Base-by-base conservation (phyloP, 2,329 filamentous ascomycete genomes). In the Fusarium sororula region DNA sequence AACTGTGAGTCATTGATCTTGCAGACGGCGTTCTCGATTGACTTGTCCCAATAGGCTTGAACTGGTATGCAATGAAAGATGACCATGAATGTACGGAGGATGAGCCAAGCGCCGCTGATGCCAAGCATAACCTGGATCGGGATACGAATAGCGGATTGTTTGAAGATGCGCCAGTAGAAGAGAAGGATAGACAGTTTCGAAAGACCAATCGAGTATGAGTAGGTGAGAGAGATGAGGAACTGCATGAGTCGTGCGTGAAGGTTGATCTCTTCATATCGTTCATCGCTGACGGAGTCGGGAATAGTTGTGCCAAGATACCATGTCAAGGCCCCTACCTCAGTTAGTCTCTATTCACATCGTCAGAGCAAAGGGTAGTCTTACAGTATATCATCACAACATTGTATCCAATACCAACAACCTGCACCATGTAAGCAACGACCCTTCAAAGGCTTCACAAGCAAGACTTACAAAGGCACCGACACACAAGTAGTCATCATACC, bases 31-130 rank as follows among this genome's bases (percentile, higher is more conserved):
- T 76, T 72, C 14, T 66, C 42, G 7, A 83, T 78, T 0, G 68
- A 63, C 20, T 78, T 73, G 18, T 80, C 77, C 82, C 81, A 83
- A 42, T 81, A 82, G 3, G 75, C 77, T 8, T 80, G 78, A 3
- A 83, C 73, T 0, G 82, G 82, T 15, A 80, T 42, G 50, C 82
- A 83, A 28, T 80, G 80, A 28, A 83, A 83, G 7, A 80, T 79
- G 2, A 77, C 76, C 55, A 83, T 74, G 39, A 83, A 81, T 0
- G 78, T 81, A 5, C 79, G 69, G 5, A 81, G 63, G 11, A 78
- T 71, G 18, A 81, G 67, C 80, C 80, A 81, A 13, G 76, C 62
- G 13, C 61, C 37, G 5, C 74, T 77, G 7, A 73, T 56, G 3
- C n/a, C 71, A 1, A 80, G 66, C 44, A 82, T 66, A 5, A 78